phyloP scores from a whole-genome alignment of 129 eudicot species.

The Flaveria trinervia region DNA sequence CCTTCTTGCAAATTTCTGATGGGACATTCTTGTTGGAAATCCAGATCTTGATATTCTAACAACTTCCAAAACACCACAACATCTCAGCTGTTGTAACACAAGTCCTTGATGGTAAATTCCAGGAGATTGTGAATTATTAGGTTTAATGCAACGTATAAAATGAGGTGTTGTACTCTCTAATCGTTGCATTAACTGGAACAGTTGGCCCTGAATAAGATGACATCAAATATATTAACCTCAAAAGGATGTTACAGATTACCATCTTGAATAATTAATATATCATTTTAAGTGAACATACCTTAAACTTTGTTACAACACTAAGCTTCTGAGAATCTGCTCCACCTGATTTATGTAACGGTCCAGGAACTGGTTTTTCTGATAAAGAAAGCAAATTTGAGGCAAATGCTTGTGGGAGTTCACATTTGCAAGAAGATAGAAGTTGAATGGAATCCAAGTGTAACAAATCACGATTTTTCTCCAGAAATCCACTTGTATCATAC shows the following conservation, averaged over 20 bases:
- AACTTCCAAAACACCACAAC: slow-evolving; percentile 96
- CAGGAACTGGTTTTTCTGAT: slow-evolving; percentile 54
- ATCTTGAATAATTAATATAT: not conserved
- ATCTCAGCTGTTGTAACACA: slow-evolving; percentile 80
- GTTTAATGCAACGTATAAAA: slow-evolving; percentile 95
- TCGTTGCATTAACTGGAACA: slow-evolving; percentile 93
- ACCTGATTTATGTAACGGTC: slow-evolving; percentile 81
- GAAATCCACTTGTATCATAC: slow-evolving; percentile 61
- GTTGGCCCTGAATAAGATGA: slow-evolving; percentile 67
- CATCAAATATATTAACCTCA: not conserved
- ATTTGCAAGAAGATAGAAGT: slow-evolving; percentile 57
- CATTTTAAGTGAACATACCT: slow-evolving; percentile 47
- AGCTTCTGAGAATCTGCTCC: slow-evolving; percentile 98
- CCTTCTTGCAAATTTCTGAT: slow-evolving; percentile 96
- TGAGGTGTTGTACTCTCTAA: slow-evolving; percentile 92
- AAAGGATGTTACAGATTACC: not conserved
- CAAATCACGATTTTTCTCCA: slow-evolving; percentile 65
- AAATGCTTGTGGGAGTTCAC: slow-evolving; percentile 56
- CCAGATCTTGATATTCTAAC: slow-evolving; percentile 96
- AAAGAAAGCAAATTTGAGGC: slow-evolving; percentile 53
- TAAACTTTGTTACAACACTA: slow-evolving; percentile 89
- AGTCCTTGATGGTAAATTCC: slow-evolving; percentile 82
- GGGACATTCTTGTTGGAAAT: slow-evolving; percentile 90
- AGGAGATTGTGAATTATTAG: slow-evolving; percentile 82
- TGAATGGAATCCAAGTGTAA: slow-evolving; percentile 59